Base-by-base conservation (phyloP, 2,329 filamentous ascomycete genomes). In the Cadophora luteo-olivacea region DNA sequence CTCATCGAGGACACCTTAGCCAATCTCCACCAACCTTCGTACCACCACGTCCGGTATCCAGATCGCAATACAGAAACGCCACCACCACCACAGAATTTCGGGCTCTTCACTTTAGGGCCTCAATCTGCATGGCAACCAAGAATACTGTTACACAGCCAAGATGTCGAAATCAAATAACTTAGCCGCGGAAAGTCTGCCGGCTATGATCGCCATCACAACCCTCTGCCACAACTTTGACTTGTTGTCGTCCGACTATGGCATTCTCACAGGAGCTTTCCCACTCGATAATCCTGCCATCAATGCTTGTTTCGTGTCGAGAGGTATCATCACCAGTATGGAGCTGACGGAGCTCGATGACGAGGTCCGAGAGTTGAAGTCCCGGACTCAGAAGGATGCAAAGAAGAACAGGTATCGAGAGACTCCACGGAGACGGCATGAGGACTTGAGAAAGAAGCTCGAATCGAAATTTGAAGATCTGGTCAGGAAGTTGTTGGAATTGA, bases 241-340 rank as follows among this genome's bases (percentile, higher is more conserved):
- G 25, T 54, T 54, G 51, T 32, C 33, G 12, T 54, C 51, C 12
- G 51, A 54, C 51, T 54, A 54, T 16, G 51, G 14, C 32, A 54
- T 54, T 8, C 51, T 54, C 5, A 29, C 25, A 14, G 51, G 51
- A 33, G 25, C 51, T 16, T 54, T 54, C 25, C 14, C 51, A 12
- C 11, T 54, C 5, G 25, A 32, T 4, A 33, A 54, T 29, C 25
- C 51, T 4, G 5, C 22, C 6, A 32, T 54, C 25, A 25, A 24
- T 5, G 6, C 19, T 2, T 16, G 7, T 4, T 54, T 54, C 25
- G 9, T 24, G 3, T 54, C 25, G 25, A 32, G 25, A 54, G 51
- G 14, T 16, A 32, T 54, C 8, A n/a, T 19, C 4, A 54, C 51
- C 3, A 54, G 51, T 7, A 14, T 19, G 16, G 11, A 54, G 9